A percentile compares a stretch with the other conserved stretches of the same genome.
phyloP scores from a whole-genome alignment of 1,139 yeast species.

The Yamadazyma songkhlaensis region DNA sequence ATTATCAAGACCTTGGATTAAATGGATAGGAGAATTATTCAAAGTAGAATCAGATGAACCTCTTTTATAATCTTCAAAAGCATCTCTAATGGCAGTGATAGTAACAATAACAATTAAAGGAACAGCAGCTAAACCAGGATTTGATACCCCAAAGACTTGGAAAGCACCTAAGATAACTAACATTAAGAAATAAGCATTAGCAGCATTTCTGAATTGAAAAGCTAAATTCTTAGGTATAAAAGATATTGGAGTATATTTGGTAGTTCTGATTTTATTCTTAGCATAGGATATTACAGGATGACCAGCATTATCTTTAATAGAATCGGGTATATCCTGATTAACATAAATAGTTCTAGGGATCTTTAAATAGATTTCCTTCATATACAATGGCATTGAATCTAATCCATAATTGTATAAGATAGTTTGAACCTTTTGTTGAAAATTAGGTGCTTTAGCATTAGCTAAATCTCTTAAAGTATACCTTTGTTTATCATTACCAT shows the following conservation, averaged over 20 bases:
- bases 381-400: constrained; percentile 31
- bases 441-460: constrained; percentile 30
- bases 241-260: constrained; percentile 88
- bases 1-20: constrained; percentile 67
- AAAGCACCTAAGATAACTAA: constrained; percentile 83
- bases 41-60: constrained; percentile 77
- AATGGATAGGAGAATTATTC: constrained; percentile 82
- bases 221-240: constrained; percentile 82
- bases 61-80: constrained; percentile 89
- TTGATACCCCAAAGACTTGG: constrained; percentile 86
- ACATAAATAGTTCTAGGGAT: constrained; percentile 39
- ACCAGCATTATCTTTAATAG: constrained; percentile 44
- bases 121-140: constrained; percentile 87
- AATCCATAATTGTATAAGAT: constrained; percentile 32
- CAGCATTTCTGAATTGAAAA: constrained; percentile 83
- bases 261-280: constrained; percentile 90
- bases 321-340: constrained; percentile 33
- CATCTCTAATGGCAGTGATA: constrained; percentile 89
- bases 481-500: not conserved
- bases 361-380: constrained; percentile 32
- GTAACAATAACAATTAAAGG: constrained; percentile 90
- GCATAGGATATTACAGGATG: constrained; percentile 59
- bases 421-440: constrained; percentile 25
- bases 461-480: constrained; percentile 20
- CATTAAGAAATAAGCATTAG: constrained; percentile 81